Evolutionary conservation across 2,329 filamentous ascomycete genomes (phyloP), one percentile per base, ranked within the genome.

Genomic region (Ceratocystis smalleyi): DNA sequence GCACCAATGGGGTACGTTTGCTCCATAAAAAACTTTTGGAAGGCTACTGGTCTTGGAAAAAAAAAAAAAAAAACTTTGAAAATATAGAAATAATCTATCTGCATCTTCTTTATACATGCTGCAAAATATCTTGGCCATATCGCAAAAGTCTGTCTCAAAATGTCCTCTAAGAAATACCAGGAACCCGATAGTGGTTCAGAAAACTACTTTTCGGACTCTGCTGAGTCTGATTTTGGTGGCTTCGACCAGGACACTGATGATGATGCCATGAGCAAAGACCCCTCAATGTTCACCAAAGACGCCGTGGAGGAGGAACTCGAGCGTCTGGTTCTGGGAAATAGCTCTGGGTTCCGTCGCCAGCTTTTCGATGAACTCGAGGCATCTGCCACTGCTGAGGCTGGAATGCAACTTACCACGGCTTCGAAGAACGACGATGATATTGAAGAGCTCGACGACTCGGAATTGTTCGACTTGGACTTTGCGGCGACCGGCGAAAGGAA

Each of bases 241-340:
- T 71, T 70, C 32, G 72, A 72, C 35, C 54, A 57, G 7, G 71
- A 72, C 40, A 71, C 71, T 15, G 66, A 71, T 32, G 70, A 71
- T 60, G 69, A 70, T 22, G 49, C 43, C 17, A 43, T 59, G 47
- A 62, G 51, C 60, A 68, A 68, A 54, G 68, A 67, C 40, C 47
- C 64, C 43, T 43, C 62, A 17, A 69, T 75, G 63, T 73, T 72
- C 64, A 85, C 88, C 61, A 94, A 92, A 72, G 90, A 95, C 72
- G 85, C 84, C 15, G 85, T 88, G 62, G 91, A 96, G 73, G 84
- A 87, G 71, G 89, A 92, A 72, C 83, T 96, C 35, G 92, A 96
- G 76, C 83, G 85, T 68, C 77, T 96, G 67, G 88, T 99, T 2
- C 88, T 99, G 67, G 94, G 94, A 64, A 88, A 95, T 75, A 84